Evolutionary conservation across 352 stramenopile genomes (phyloP).

Genomic region (Phytophthora sansomeana): DNA sequence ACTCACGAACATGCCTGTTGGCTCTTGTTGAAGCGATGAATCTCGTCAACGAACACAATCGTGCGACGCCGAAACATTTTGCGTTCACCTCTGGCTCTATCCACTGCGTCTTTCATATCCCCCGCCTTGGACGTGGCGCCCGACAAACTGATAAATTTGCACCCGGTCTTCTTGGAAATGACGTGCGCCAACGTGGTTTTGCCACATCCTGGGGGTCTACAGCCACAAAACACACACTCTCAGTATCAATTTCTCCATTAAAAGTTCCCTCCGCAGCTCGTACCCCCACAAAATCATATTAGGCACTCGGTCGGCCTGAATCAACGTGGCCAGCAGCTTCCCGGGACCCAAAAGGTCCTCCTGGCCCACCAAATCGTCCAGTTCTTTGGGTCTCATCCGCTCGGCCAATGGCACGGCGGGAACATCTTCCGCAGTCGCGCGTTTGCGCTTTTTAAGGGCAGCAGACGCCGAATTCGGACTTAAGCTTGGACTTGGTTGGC

Average conservation of each 20-base stretch:
- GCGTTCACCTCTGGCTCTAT: slow-evolving; percentile 69
- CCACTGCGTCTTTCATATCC: slow-evolving; percentile 81
- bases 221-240: slow-evolving; percentile 13
- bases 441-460: slow-evolving; percentile 64
- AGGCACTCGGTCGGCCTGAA: slow-evolving; percentile 72
- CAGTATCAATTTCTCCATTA: neutral
- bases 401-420: slow-evolving; percentile 70
- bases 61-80: slow-evolving; percentile 72
- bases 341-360: slow-evolving; percentile 69
- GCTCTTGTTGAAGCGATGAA: slow-evolving; percentile 91
- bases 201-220: slow-evolving; percentile 81
- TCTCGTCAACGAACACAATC: slow-evolving; percentile 91
- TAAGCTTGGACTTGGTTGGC: slow-evolving; percentile 1
- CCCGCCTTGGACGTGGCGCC: slow-evolving; percentile 73
- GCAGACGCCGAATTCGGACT: slow-evolving; percentile 24
- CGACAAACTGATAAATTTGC: slow-evolving; percentile 80
- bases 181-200: slow-evolving; percentile 89
- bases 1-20: slow-evolving; percentile 51
- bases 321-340: slow-evolving; percentile 69
- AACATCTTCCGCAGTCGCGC: slow-evolving; percentile 28
- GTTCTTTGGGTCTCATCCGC: slow-evolving; percentile 66
- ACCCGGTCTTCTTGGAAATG: slow-evolving; percentile 69
- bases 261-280: neutral
- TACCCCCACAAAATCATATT: slow-evolving; percentile 91
- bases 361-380: slow-evolving; percentile 75